These are phyloP conservation scores for Fusarium musae DNA, from an alignment of 2,329 filamentous ascomycete genomes.

Conservation along the genomic window DNA sequence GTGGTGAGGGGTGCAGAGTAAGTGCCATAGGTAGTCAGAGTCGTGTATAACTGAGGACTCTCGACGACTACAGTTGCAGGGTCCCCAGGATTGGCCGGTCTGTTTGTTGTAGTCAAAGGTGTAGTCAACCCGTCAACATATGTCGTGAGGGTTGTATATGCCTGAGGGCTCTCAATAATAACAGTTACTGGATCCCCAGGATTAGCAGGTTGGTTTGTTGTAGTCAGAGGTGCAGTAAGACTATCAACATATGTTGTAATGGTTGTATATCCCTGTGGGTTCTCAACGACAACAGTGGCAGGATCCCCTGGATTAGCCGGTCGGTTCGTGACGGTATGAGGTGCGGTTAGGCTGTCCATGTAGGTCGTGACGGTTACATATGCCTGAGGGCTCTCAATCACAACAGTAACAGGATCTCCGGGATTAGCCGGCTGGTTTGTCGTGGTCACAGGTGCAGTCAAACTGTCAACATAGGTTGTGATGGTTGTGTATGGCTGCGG, in stretches of 20 bases:
- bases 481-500: background rate
- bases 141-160: background rate
- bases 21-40: too few species aligned
- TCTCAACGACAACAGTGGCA: rapidly evolving
- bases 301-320: background rate
- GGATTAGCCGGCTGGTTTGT: background rate
- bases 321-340: background rate
- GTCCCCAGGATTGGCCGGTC: background rate
- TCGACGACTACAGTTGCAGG: background rate
- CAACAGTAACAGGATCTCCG: background rate
- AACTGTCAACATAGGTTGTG: background rate
- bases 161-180: rapidly evolving
- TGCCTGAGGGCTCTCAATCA: background rate
- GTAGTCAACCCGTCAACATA: background rate
- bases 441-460: background rate
- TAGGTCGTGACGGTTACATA: background rate
- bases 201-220: background rate
- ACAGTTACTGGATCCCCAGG: rapidly evolving
- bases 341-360: background rate
- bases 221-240: background rate
- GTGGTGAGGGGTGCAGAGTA: background rate
- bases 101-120: rapidly evolving
- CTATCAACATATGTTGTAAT: background rate
- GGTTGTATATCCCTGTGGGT: background rate
- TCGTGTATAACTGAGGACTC: too few species aligned